These are phyloP conservation scores for Cyberlindnera mycetangii DNA, from an alignment of 805 yeast genomes.

Conservation along the genomic window DNA sequence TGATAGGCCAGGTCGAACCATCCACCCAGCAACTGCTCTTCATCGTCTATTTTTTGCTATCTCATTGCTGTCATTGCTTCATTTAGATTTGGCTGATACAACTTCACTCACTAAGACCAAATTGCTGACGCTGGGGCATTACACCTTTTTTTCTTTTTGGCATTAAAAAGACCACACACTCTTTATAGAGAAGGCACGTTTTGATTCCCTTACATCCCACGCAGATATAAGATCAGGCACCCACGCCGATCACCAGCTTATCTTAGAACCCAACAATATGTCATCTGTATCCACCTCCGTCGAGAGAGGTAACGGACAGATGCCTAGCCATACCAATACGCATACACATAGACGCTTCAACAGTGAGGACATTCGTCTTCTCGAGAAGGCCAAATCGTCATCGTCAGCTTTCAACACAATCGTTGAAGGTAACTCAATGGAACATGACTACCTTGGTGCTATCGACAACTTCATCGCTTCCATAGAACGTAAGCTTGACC, in stretches of 20 bases:
- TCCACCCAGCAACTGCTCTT: background rate
- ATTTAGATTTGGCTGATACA: no score
- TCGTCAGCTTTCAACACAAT: slow-evolving; percentile 25
- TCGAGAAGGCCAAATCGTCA: slow-evolving; percentile 25
- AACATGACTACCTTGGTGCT: slow-evolving; percentile 21
- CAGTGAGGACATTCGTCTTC: slow-evolving; percentile 23
- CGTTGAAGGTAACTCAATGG: slow-evolving; percentile 24
- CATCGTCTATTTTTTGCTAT: no score
- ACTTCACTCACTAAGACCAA: no score
- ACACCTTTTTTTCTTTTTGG: no score
- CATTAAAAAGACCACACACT: no score
- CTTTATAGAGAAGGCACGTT: no score
- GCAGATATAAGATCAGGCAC: no score
- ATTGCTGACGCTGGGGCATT: no score
- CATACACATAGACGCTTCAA: slow-evolving; percentile 16
- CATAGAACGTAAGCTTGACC: slow-evolving; percentile 26
- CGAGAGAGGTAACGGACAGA: background rate
- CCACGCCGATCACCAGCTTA: no score
- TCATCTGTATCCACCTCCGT: slow-evolving; percentile 2
- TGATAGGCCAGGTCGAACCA: background rate
- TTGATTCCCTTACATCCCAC: no score
- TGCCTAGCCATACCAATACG: background rate
- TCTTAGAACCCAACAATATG: no score
- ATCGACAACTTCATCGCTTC: slow-evolving; percentile 26
- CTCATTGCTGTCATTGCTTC: no score